Base-by-base conservation (phyloP, 495 filamentous ascomycete genomes). In the Ascobolus immersus region DNA sequence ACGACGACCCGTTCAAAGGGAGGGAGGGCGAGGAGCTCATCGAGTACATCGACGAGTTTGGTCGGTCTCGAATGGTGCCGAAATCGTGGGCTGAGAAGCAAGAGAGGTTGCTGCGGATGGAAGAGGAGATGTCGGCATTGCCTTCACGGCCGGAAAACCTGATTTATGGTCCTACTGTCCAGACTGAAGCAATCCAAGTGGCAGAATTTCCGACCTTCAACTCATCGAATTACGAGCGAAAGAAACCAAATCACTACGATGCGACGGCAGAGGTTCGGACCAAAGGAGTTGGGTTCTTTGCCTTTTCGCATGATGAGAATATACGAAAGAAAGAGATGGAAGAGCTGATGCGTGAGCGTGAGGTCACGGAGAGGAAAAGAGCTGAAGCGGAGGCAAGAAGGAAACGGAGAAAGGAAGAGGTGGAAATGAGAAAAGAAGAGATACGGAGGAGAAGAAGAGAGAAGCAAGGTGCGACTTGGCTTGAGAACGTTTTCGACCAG, bases 31-130 rank as follows among this genome's bases (percentile, higher is more conserved):
- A 64, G 3, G 71, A 77, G 18, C 46, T 75, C 5, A 49, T 93
- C 4, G 79, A 89, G 32, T 90, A 73, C 51, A 64, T 70, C 32
- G 86, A 96, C 50, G 82, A 93, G 40, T 81, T 91, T 43, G 89
- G 89, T 4, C 73, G 86, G 1, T 59, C 67, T 13, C 63, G 79
- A 2, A 61, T 47, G 5, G 73, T 66, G 13, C 82, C 75, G 2
- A 57, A 59, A 21, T 60, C 65, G 0, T 60, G 81, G 33, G 71
- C 65, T 0, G 59, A 62, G 21, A 58, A 58, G 0, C 58, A 71
- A 23, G 57, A 66, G 27, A 59, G 61, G 5, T 51, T 44, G 6
- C 53, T 50, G 18, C 44, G 45, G 20, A 59, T 55, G 25, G 42
- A 50, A 10, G 47, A 48, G 2, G 44, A 59, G 3, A 68, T 59